These are phyloP conservation scores for Nothopassalora personata DNA, from an alignment of 2,329 filamentous ascomycete species.

Conservation along the genomic window DNA sequence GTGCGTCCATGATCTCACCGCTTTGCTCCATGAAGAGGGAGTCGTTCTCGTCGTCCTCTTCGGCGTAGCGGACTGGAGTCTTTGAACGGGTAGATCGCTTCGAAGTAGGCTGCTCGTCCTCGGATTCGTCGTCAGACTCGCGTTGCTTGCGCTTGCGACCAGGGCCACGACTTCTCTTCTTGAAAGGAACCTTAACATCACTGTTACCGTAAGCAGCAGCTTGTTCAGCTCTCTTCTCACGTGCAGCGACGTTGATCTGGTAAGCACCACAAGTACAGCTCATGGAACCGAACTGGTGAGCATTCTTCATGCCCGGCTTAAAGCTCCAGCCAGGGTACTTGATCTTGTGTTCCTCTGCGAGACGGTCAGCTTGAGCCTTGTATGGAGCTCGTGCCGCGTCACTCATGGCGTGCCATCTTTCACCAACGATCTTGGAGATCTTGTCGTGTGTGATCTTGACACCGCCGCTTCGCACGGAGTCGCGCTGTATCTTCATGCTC, in stretches of 20 bases:
- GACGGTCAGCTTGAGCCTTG: background rate
- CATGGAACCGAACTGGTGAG: conserved; percentile 6
- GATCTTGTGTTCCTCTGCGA: conserved; percentile 3
- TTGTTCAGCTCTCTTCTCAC: background rate
- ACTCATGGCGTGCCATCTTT: conserved; percentile 1
- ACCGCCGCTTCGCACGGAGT: background rate
- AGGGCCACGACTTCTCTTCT: background rate
- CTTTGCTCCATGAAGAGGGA: background rate
- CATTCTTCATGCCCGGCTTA: background rate
- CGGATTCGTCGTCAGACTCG: background rate
- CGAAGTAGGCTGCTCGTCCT: background rate
- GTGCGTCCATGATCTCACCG: background rate
- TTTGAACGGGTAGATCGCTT: background rate
- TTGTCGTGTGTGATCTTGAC: background rate
- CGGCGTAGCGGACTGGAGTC: background rate
- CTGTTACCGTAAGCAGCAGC: background rate
- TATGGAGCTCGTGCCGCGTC: background rate
- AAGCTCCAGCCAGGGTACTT: conserved; percentile 10
- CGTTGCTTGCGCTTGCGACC: conserved; percentile 1
- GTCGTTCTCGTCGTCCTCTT: background rate
- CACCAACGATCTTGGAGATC: conserved; percentile 5
- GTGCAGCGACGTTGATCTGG: conserved; percentile 4
- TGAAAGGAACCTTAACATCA: background rate
- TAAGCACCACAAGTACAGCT: conserved; percentile 16
- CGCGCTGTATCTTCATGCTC: background rate